Conservation (phyloP, 2,329 filamentous ascomycete genomes). For the Nothopassalora personata region DNA sequence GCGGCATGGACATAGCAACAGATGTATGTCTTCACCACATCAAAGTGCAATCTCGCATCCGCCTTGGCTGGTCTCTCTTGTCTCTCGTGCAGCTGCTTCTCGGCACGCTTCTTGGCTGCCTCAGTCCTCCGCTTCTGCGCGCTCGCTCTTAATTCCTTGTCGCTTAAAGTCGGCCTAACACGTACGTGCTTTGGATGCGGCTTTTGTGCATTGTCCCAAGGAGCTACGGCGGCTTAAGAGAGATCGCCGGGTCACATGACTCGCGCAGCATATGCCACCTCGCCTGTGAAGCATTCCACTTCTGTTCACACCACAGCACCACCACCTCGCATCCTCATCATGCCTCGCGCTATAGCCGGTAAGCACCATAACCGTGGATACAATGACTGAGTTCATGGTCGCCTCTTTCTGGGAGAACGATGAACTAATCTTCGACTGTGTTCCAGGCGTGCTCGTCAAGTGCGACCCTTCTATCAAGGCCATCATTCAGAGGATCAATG, state of each 20-base stretch:
- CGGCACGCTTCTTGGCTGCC: constrained; percentile 26
- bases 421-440: background rate
- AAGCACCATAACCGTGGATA: background rate
- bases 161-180: constrained; percentile 27
- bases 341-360: constrained; percentile 26
- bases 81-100: constrained; percentile 22
- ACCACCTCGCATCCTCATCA: constrained; percentile 5
- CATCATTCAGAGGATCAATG: constrained; percentile 73
- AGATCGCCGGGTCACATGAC: background rate
- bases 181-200: constrained; percentile 33
- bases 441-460: constrained; percentile 64
- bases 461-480: constrained; percentile 85
- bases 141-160: constrained; percentile 31
- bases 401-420: background rate
- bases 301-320: background rate
- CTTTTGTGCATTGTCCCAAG: constrained; percentile 27
- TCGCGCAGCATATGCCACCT: background rate
- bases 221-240: background rate
- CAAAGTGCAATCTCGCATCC: constrained; percentile 14
- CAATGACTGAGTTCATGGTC: too few species aligned
- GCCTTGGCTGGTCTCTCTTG: constrained; percentile 15
- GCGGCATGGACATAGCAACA: background rate
- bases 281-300: background rate
- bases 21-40: background rate
- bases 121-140: constrained; percentile 30